Base-by-base conservation (phyloP, 2,329 filamentous ascomycete genomes). In the Calonectria ilicicola region DNA sequence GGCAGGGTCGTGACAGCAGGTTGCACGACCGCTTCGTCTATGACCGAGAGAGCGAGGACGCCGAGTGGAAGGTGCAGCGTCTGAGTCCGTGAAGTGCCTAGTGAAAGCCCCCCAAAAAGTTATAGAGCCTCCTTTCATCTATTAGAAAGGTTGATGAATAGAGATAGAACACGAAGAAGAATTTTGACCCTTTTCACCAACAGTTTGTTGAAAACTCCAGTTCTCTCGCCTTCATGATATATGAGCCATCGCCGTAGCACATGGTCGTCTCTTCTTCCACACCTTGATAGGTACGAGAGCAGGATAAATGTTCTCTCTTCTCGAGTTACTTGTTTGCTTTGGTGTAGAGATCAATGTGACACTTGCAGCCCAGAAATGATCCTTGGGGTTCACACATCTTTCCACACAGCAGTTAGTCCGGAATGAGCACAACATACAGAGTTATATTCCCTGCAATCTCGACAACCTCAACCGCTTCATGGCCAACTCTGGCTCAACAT, bases 21-120 rank as follows among this genome's bases (percentile, higher is more conserved):
- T 85, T 99, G 83, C 97, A 99, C 85, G 97, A 99, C 87, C 93
- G 97, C 27, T 98, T 99, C 83, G 90, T 92, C 74, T 98, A 98
- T 85, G 91, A 91, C 69, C 92, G 90, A 82, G 88, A 90, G 63
- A 87, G 86, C 65, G 86, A 85, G 63, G 82, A 79, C 14, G 85
- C 78, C 19, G 83, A 84, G 67, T 96, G 93, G 94, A 89, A 85
- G 80, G 85, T 97, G 77, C 89, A 95, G 78, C 91, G 94, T 79
- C 82, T 96, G 82, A 96, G 94, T 80, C 94, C 94, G 21, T 96
- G 80, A 79, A 32, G 17, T 23, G n/a, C 3, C n/a, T n/a, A 42
- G 15, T 8, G n/a, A 47, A 47, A 21, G n/a, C n/a, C 19, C n/a
- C 12, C 26, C 19, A 29, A 51, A 51, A 51, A 29, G 47, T 6